Base-by-base conservation (phyloP, 2,329 filamentous ascomycete genomes). In the Pseudomassariella vexata region DNA sequence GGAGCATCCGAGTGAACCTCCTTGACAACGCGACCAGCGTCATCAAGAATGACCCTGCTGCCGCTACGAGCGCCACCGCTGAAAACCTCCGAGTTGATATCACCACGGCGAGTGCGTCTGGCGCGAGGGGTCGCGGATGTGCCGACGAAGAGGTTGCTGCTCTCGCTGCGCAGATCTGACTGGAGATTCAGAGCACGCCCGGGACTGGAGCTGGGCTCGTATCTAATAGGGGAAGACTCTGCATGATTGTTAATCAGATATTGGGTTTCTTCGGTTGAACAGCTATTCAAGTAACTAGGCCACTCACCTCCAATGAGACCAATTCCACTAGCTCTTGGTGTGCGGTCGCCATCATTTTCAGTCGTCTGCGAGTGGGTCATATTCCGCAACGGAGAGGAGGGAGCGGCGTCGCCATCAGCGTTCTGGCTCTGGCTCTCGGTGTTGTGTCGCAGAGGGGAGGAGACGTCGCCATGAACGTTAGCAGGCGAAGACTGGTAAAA, bases 221-320 rank as follows among this genome's bases (percentile, higher is more conserved):
- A 96, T 56, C 81, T 79, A 45, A 96, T 86, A 2, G 90, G 90
- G 1, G 90, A 96, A 0, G 90, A 96, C 51, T 89, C 90, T 95
- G 45, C 2, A 30, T 12, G 7, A 32, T 14, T 40, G 32, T 28
- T 18, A 23, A 40, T 9, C 12, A 20, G 14, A 29, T 24, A 30
- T 28, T 23, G 20, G 32, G 28, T 12, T 19, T 12, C 9, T 18
- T 21, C 3, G 19, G 4, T n/a, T 20, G 4, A 20, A 24, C 8
- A 15, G n/a, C n/a, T n/a, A n/a, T n/a, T n/a, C n/a, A n/a, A n/a
- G n/a, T n/a, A n/a, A n/a, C n/a, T n/a, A n/a, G n/a, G n/a, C n/a
- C 19, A 42, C 66, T 57, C 57, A 85, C 83, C 83, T 65, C 80
- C 77, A 43, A 77, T 63, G 24, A 68, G 63, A 28, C 65, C 65